These are phyloP conservation scores for Setaria italica DNA, from an alignment of 202 grass and related monocot species.

Conservation along the genomic window DNA sequence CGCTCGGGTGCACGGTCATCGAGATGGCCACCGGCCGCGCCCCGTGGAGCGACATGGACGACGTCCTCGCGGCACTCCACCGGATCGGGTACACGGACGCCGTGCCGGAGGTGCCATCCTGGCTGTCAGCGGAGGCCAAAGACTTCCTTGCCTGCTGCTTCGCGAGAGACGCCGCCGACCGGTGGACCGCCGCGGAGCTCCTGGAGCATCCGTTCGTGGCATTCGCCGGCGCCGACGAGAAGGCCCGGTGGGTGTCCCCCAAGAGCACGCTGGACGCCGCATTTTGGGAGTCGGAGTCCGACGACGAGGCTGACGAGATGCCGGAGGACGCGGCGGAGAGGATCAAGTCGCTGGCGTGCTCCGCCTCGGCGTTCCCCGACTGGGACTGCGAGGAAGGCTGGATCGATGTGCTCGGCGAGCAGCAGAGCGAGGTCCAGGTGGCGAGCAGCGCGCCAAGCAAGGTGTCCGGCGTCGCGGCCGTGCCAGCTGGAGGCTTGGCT, in stretches of 20 bases:
- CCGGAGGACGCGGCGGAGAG: conserved; percentile 21
- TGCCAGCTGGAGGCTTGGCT: conserved; percentile 31
- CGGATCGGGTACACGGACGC: conserved; percentile 64
- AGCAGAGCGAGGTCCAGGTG: conserved; percentile 22
- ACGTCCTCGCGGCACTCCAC: conserved; percentile 59
- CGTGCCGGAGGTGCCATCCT: conserved; percentile 56
- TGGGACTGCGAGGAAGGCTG: conserved; percentile 65
- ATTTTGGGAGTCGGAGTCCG: conserved; percentile 65
- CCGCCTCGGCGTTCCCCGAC: conserved; percentile 24
- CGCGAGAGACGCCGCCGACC: conserved; percentile 53
- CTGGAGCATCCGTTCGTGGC: conserved; percentile 72
- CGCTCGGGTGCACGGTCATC: conserved; percentile 85
- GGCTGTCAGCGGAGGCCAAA: conserved; percentile 56
- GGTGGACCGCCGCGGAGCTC: conserved; percentile 63
- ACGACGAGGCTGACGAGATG: conserved; percentile 34
- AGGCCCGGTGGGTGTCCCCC: conserved; percentile 49
- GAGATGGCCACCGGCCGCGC: conserved; percentile 79
- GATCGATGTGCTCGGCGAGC: conserved; percentile 47
- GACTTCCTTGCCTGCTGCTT: conserved; percentile 64
- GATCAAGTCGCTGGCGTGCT: conserved; percentile 54
- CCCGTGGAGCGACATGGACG: conserved; percentile 58
- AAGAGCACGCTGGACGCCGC: conserved; percentile 66
- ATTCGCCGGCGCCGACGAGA: neutral
- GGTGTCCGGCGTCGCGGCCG: conserved; percentile 8
- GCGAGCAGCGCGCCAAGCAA: conserved; percentile 28